phyloP scores from a whole-genome alignment of 2,329 filamentous ascomycete genomes.

The Trichoderma sp. region DNA sequence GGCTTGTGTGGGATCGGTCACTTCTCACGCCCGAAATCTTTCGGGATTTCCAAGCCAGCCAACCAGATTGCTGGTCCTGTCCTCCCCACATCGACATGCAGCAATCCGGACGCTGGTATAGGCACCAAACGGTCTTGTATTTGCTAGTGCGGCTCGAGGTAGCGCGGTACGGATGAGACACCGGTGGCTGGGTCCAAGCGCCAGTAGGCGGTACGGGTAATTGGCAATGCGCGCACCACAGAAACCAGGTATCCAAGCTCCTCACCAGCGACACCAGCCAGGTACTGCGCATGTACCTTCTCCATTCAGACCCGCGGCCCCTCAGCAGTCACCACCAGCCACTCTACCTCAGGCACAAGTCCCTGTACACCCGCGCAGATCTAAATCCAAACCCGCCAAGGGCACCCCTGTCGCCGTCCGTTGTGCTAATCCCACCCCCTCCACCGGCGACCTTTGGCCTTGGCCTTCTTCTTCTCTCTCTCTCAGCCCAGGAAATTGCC shows the following conservation, averaged over 20 bases:
- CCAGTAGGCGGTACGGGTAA: background rate
- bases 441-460: background rate
- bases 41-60: background rate
- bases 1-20: slow-evolving; percentile 1
- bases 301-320: background rate
- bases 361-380: slow-evolving; percentile 1
- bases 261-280: background rate
- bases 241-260: background rate
- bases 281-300: background rate
- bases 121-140: background rate
- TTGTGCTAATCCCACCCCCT: background rate
- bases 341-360: background rate
- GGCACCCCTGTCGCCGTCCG: background rate
- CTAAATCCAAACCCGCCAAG: background rate
- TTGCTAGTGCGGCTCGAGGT: background rate
- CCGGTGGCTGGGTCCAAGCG: background rate
- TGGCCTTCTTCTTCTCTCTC: background rate
- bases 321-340: background rate
- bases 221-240: background rate
- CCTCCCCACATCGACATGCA: background rate
- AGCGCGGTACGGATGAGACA: background rate
- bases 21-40: background rate
- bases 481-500: slow-evolving; percentile 9
- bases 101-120: background rate
- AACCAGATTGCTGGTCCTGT: background rate